Evolutionary conservation across 1,139 yeast species (phyloP), one percentile per base, ranked within the genome.

Genomic region (Kodamaea fungicola): DNA sequence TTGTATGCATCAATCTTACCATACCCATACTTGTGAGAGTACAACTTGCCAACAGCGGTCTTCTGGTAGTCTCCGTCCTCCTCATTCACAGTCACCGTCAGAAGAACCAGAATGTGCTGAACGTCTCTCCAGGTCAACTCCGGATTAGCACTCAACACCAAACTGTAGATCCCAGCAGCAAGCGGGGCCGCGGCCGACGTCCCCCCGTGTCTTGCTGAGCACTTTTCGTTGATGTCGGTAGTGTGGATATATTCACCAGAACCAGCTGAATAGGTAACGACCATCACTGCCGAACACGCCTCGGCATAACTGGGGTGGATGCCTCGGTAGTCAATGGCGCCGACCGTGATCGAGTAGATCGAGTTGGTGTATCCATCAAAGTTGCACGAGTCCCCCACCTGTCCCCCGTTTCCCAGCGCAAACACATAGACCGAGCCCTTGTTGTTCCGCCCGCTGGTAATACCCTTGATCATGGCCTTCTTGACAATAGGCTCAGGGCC

Each of bases 171-270:
- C 13, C 98, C 98, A 0, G 97, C 97, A 0, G 97, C 98, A 39
- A 94, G 71, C 0, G 99, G 99, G 0, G 98, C 98, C 12, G 98
- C 97, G 1, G 98, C 98, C 12, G 97, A 90, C 0, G 99, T 94
- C 16, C 99, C 99, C 7, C 97, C 96, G 61, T 94, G 98, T 23
- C 52, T 58, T 27, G 73, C 71, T 2, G 94, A 67, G 59, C 99
- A 94, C 46, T 63, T 60, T n/a, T 74, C 74, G 35, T 80, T 74
- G 38, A 88, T 76, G 59, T 92, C 97, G 2, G 97, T 87, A 6
- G 98, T 87, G 54, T 86, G 94, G 42, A 94, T 92, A 55, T 79
- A 86, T 55, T 88, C 96, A 22, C 87, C 87, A 3, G 92, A 80
- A 1, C 97, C 97, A 1, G 96, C 86, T 4, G 95, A 83, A 54